Base-by-base conservation (phyloP, 257 asterid species). In the Lavandula angustifolia region DNA sequence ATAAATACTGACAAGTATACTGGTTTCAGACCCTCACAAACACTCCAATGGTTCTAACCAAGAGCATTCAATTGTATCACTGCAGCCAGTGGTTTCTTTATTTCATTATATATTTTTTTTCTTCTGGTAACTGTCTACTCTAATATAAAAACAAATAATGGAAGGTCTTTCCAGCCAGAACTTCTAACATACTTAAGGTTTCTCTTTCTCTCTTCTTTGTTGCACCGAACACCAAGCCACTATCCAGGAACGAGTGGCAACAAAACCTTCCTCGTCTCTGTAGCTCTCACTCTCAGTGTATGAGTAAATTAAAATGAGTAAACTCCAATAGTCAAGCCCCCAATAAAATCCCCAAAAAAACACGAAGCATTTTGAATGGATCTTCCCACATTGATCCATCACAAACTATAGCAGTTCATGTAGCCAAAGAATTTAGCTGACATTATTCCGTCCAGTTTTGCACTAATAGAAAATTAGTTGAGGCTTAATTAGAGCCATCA, bases 321-420 rank as follows among this genome's bases (percentile, higher is more conserved):
- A 60, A 48, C 17, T 52, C 22, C 43, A 34, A 16, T 31, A 32
- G 32, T 14, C 53, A 44, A n/a, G 37, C 46, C 7, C 38, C 44
- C 6, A 18, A 3, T 8, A 57, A 61, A 16, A 29, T 38, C 54
- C 61, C 61, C 56, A 41, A 12, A 50, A 50, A n/a, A 57, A 46
- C 58, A 42, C 44, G 5, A 9, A 49, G 38, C 27, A 64, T 64
- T 35, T 55, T 47, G 50, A 67, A 48, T 35, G 29, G 41, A 47
- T 37, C 44, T 47, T 40, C 65, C 38, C n/a, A 14, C 38, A 49
- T 9, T 43, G 54, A 65, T 32, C 12, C 47, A 59, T 44, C 43
- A 64, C 35, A 3, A 60, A n/a, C 27, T 0, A 16, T 51, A 60
- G 44, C 69, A 62, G 64, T 53, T 17, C 60, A 57, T 29, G 46